Percentiles rank a stretch among this genome's conserved stretches.
phyloP scores from a whole-genome alignment of 495 filamentous ascomycete species.

The Haplographium delicatum region DNA sequence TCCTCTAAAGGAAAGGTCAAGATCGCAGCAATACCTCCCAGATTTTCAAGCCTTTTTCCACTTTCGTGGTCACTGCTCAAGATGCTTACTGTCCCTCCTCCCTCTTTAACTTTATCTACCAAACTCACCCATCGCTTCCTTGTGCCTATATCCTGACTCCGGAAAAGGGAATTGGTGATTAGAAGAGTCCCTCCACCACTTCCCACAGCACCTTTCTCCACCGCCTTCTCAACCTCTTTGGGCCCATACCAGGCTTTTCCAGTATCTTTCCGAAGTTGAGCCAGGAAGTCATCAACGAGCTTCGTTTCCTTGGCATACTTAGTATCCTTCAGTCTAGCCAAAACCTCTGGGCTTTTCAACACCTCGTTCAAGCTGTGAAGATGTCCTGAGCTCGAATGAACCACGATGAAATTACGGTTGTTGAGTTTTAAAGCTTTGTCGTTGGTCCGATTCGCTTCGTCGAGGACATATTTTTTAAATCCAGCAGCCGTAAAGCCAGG shows the following conservation, averaged over 20 bases:
- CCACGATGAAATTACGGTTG: constrained; percentile 61
- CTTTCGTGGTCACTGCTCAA: constrained; percentile 94
- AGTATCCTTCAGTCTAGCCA: constrained; percentile 69
- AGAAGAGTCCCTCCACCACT: constrained; percentile 77
- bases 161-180: constrained; percentile 79
- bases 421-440: constrained; percentile 60
- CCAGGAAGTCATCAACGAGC: constrained; percentile 82
- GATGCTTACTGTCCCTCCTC: constrained; percentile 82
- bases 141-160: constrained; percentile 73
- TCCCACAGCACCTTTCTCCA: constrained; percentile 84
- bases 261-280: constrained; percentile 77
- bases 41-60: constrained; percentile 73
- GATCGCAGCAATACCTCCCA: constrained; percentile 87
- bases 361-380: constrained; percentile 83
- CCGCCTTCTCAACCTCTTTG: constrained; percentile 76
- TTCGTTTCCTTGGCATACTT: constrained; percentile 80
- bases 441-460: constrained; percentile 58
- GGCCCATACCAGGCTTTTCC: constrained; percentile 89
- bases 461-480: constrained; percentile 76
- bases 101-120: constrained; percentile 86
- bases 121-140: constrained; percentile 78
- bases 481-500: constrained; percentile 80
- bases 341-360: constrained; percentile 70
- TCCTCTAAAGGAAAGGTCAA: constrained; percentile 81
- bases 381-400: constrained; percentile 81